A percentile compares a stretch with the other conserved stretches of the same genome.
Evolutionary conservation across 1,139 yeast genomes (phyloP).

Genomic region (Komagataea norvegica): DNA sequence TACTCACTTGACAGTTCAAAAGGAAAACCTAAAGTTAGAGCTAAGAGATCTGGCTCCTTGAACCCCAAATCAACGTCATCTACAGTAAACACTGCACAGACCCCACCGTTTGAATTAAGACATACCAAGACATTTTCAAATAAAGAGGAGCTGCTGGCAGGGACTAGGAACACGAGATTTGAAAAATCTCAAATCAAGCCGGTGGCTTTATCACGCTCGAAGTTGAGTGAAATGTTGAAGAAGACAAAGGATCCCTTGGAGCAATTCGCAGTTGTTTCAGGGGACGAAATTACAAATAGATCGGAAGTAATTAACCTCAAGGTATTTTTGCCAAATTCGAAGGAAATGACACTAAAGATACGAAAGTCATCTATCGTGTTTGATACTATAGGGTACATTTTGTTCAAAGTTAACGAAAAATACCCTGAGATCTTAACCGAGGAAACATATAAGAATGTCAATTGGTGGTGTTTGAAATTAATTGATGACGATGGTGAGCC

Average conservation of each 20-base stretch:
- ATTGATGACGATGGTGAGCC: conserved; percentile 80
- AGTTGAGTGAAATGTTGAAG: conserved; percentile 30
- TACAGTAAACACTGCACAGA: background rate
- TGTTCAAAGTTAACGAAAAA: conserved; percentile 34
- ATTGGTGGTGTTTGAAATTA: conserved; percentile 61
- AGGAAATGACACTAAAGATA: conserved; percentile 33
- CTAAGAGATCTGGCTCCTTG: conserved; percentile 18
- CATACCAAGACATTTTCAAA: conserved; percentile 1
- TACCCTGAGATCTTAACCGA: conserved; percentile 15
- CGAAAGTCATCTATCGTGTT: conserved; percentile 46
- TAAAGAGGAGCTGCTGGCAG: conserved; percentile 1
- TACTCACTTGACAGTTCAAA: conserved; percentile 19
- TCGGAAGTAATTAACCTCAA: conserved; percentile 29
- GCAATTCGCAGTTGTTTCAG: conserved; percentile 50
- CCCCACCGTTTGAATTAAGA: conserved; percentile 1
- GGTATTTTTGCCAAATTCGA: conserved; percentile 34
- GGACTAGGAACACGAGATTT: conserved; percentile 7
- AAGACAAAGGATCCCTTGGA: conserved; percentile 44
- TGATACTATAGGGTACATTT: conserved; percentile 60
- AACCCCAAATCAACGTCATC: conserved; percentile 8
- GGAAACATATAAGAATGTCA: conserved; percentile 40
- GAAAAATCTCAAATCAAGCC: conserved; percentile 3
- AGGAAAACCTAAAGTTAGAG: conserved; percentile 15
- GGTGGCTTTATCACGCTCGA: conserved; percentile 20
- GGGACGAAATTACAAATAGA: conserved; percentile 30